Percentiles rank a stretch among this genome's conserved stretches.
phyloP scores from a whole-genome alignment of 352 stramenopile genomes.

The Thalassiosira sp. region DNA sequence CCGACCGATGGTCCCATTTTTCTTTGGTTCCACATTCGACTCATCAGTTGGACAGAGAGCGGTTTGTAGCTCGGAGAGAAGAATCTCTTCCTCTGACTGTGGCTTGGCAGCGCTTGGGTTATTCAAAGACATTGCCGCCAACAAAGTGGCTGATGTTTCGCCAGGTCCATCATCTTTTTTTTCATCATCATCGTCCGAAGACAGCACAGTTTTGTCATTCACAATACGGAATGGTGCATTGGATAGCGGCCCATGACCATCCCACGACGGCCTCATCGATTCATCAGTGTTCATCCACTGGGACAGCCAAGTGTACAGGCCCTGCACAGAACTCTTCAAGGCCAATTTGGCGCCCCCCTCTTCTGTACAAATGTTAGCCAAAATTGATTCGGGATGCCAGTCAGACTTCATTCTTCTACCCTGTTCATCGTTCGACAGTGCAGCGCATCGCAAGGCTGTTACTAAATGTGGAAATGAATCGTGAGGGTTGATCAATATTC shows the following conservation, averaged over 20 bases:
- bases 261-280: slow-evolving; percentile 36
- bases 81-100: slow-evolving; percentile 28
- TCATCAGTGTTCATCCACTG: slow-evolving; percentile 55
- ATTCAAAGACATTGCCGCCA: slow-evolving; percentile 36
- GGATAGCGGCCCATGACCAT: slow-evolving; percentile 33
- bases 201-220: slow-evolving; percentile 27
- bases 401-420: slow-evolving; percentile 50
- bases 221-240: slow-evolving; percentile 57
- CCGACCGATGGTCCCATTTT: slow-evolving; percentile 9
- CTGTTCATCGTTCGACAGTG: slow-evolving; percentile 58
- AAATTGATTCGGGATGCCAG: slow-evolving; percentile 77
- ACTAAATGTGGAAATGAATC: slow-evolving; percentile 70
- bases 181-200: slow-evolving; percentile 20
- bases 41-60: slow-evolving; percentile 19
- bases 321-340: slow-evolving; percentile 48
- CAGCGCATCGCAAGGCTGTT: slow-evolving; percentile 45
- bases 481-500: slow-evolving; percentile 34
- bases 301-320: slow-evolving; percentile 65
- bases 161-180: slow-evolving; percentile 16
- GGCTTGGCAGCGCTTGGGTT: not conserved
- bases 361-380: slow-evolving; percentile 74
- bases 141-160: slow-evolving; percentile 35
- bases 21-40: slow-evolving; percentile 1
- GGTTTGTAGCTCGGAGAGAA: slow-evolving; percentile 40
- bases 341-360: slow-evolving; percentile 54